A percentile compares a stretch with the other conserved stretches of the same genome.
phyloP scores from a whole-genome alignment of 305 asterid species.

The Fraxinus paxiana region DNA sequence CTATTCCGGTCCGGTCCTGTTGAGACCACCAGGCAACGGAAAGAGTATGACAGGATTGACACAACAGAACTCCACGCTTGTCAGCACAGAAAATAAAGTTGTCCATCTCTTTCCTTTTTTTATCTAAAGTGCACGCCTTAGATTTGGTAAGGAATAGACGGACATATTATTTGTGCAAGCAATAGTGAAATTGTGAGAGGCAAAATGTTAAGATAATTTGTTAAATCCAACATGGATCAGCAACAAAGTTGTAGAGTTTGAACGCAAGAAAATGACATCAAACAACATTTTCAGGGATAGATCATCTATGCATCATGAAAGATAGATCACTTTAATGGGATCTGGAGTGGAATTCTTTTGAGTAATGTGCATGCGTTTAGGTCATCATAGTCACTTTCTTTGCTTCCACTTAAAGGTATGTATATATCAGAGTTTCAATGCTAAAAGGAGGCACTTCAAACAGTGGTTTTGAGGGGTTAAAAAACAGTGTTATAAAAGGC shows the following conservation, averaged over 20 bases:
- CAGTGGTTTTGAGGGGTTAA: neutral
- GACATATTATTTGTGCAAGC: neutral
- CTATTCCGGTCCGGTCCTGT: neutral
- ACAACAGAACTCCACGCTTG: neutral
- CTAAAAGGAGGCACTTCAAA: neutral
- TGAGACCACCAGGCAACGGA: neutral
- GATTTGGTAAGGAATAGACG: neutral
- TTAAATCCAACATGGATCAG: neutral
- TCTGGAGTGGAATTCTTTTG: conserved; percentile 16
- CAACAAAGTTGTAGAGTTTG: neutral
- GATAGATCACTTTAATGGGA: conserved; percentile 10
- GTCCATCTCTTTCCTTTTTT: conserved; percentile 9
- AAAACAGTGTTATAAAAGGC: no score
- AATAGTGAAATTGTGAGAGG: neutral
- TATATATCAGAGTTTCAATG: conserved; percentile 3
- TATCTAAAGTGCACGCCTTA: conserved; percentile 23
- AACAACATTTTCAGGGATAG: neutral
- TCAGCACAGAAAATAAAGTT: conserved; percentile 8
- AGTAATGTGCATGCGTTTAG: conserved; percentile 23
- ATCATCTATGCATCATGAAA: neutral
- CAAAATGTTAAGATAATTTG: neutral
- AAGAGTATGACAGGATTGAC: conserved; percentile 1
- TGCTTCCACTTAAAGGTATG: conserved; percentile 35
- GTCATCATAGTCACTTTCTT: conserved; percentile 26
- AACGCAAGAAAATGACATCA: neutral